Conservation (phyloP, 2,329 filamentous ascomycete genomes). For the Aspergillus luchuensis region DNA sequence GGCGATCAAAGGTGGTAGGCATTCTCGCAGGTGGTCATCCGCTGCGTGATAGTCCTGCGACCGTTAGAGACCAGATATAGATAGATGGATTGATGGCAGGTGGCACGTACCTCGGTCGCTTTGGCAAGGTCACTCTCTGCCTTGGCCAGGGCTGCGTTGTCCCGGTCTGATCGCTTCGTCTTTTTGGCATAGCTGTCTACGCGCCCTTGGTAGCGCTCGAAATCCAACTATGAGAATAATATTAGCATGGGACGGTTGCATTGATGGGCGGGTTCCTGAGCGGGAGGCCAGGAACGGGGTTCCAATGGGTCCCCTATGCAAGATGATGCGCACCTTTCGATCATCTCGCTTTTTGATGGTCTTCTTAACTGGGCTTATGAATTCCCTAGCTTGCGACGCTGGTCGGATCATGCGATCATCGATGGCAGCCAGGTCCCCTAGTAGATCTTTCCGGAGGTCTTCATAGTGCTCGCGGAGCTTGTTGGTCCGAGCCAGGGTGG, state of each 20-base stretch:
- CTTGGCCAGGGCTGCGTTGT: slow-evolving; percentile 70
- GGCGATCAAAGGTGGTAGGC: slow-evolving; percentile 70
- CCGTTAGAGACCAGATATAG: slow-evolving; percentile 16
- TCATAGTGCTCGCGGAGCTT: slow-evolving; percentile 67
- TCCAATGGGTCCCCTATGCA: neutral
- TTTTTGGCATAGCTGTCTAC: slow-evolving; percentile 72
- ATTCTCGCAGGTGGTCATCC: slow-evolving; percentile 71
- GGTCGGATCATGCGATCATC: slow-evolving; percentile 70
- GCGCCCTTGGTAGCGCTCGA: slow-evolving; percentile 73
- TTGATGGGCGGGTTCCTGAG: neutral
- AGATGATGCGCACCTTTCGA: slow-evolving; percentile 57
- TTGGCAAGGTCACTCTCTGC: slow-evolving; percentile 69
- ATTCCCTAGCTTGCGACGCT: slow-evolving; percentile 68
- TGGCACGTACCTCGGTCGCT: slow-evolving; percentile 60
- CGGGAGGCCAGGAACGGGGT: neutral
- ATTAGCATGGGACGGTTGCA: neutral
- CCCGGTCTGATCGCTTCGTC: slow-evolving; percentile 68
- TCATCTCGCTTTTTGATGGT: slow-evolving; percentile 84
- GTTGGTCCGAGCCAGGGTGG: slow-evolving; percentile 65
- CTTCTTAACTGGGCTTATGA: slow-evolving; percentile 72
- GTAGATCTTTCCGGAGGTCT: slow-evolving; percentile 70
- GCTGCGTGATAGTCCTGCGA: slow-evolving; percentile 69
- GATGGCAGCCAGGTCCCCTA: slow-evolving; percentile 70
- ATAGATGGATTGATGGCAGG: neutral
- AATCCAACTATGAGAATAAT: slow-evolving; percentile 63